Evolutionary conservation across 2,329 filamentous ascomycete genomes (phyloP), one percentile per base, ranked within the genome.

Genomic region (Aureobasidium melanogenum): DNA sequence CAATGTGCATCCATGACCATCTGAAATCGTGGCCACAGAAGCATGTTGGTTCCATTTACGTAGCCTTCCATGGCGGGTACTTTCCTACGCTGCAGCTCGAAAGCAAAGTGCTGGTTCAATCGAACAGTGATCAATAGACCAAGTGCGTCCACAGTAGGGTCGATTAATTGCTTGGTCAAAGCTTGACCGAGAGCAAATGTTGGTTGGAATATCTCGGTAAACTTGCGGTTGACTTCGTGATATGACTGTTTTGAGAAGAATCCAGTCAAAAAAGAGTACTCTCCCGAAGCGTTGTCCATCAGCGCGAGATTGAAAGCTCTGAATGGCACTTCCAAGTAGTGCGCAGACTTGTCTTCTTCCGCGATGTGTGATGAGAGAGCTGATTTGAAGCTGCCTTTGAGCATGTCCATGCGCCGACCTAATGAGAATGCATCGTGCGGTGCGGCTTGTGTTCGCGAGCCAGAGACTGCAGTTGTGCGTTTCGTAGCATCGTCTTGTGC

Each of bases 11-110:
- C 92, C 85, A 99, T 96, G 67, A 96, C 86, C 61, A 90, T 84
- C 74, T 99, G 95, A 69, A 99, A 89, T 28, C 93, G 87, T 8
- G 94, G 94, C 94, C 94, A 99, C 6, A 99, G 83, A 2, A 94
- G 84, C 91, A 99, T 99, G 70, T 88, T 92, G 5, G 91, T 96
- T 48, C 86, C 92, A 72, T 99, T 99, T 71, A 97, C 87, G 71
- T 99, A 99, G 41, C 85, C 82, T 70, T 99, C 94, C 1, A 90
- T 86, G 5, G 91, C 87, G 0, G 94, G 94, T 0, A 97, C 85
- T 71, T 95, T 93, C 60, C 93, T 86, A 12, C 93, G 84, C 73
- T 99, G 94, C 36, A 97, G 81, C 73, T 96, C 90, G 71, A 99
- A 99, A 17, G 94, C 92, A 63, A 93, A 87, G 67, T 94, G 90